phyloP scores from a whole-genome alignment of 176 grass and related monocot genomes.

The Tillandsia leiboldiana region DNA sequence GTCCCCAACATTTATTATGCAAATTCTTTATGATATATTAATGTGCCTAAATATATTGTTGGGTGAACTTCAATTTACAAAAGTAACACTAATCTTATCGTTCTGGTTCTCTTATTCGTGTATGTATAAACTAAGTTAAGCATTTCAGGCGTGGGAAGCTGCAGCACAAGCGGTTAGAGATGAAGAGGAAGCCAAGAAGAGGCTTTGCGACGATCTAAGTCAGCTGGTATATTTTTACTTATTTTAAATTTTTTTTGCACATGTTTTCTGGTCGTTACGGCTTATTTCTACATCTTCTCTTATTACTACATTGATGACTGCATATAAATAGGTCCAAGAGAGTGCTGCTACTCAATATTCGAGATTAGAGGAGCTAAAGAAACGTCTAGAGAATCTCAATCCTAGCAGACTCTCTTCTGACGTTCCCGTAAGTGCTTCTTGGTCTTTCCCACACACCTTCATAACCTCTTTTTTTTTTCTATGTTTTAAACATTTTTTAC shows the following conservation, averaged over 20 bases:
- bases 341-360: slow-evolving; percentile 61
- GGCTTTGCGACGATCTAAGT: slow-evolving; percentile 79
- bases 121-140: slow-evolving; percentile 14
- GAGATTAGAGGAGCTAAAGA: slow-evolving; percentile 86
- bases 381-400: slow-evolving; percentile 67
- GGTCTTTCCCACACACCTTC: not conserved
- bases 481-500: not conserved
- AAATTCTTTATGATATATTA: no score
- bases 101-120: not conserved
- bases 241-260: slow-evolving; percentile 6
- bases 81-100: not conserved
- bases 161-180: slow-evolving; percentile 66
- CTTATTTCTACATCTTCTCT: slow-evolving; percentile 3
- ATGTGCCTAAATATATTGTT: no score
- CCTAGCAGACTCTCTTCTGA: slow-evolving; percentile 45
- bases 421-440: slow-evolving; percentile 37
- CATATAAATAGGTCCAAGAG: slow-evolving; percentile 69
- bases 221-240: slow-evolving; percentile 41
- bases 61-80: no score
- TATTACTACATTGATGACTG: slow-evolving; percentile 14
- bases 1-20: no score
- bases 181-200: slow-evolving; percentile 75
- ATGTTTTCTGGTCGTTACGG: not conserved
- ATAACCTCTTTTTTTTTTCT: not conserved
- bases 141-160: slow-evolving; percentile 76